Base-by-base conservation (phyloP, 1,284 basidiomycete genomes). In the Erythrobasidium hasegawianum region DNA sequence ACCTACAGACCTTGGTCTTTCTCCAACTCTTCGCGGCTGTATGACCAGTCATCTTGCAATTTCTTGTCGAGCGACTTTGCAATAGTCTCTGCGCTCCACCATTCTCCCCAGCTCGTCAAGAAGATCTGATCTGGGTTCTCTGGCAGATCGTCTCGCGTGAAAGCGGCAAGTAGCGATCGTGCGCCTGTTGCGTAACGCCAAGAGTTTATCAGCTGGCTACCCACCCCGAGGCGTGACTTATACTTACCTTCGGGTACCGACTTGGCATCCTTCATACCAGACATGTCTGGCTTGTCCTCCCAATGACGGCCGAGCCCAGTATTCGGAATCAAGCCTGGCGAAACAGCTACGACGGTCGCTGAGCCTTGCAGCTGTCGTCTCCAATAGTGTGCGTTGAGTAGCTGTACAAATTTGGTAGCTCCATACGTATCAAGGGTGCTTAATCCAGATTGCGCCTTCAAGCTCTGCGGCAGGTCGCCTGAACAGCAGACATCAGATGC, bases 31-130 rank as follows among this genome's bases (percentile, higher is more conserved):
- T 61, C 59, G 2, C 8, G 16, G 16, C 24, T 29, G 20, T 26
- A 49, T 2, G 14, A 61, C 59, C 59, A 61, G 4, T 56, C 22
- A 29, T 54, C 59, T 57, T 61, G 59, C 20, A 61, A 27, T 20
- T 61, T n/a, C 33, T 33, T 61, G 24, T 61, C 59, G 10, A 56
- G 33, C 27, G 59, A 18, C 13, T 18, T 11, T 5, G 24, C 24
- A 20, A 33, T 24, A 5, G 27, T 29, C 11, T 61, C 59, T 14
- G 16, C n/a, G 10, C 24, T 26, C 59, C 59, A 61, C 57, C 50
- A 61, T 33, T 61, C 59, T 18, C 59, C 59, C 59, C 59, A 61
- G 24, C 53, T 58, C 4, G 59, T 61, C 18, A 61, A 29, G 33
- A 61, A 61, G 59, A 61, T 61, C 33, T 39, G 18, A 24, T 61